Conservation (phyloP, 768 basidiomycete species). For the Termitomyces sp. region DNA sequence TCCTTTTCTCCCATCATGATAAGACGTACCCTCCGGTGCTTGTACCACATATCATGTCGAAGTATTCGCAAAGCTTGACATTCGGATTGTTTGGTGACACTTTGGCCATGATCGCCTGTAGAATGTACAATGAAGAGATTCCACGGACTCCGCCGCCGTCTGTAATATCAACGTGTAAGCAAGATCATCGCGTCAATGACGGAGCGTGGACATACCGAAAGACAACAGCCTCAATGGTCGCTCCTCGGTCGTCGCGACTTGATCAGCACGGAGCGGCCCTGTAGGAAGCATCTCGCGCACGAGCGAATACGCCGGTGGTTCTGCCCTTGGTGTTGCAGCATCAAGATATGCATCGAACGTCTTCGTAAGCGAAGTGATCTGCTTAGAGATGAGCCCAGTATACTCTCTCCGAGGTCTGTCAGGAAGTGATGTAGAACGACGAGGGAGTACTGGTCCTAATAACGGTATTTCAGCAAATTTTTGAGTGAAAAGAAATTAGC, state of each 20-base stretch:
- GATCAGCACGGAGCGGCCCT: constrained; percentile 21
- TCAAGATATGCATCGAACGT: constrained; percentile 18
- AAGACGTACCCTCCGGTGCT: constrained; percentile 28
- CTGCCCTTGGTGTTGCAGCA: constrained; percentile 14
- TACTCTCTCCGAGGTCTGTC: constrained; percentile 9
- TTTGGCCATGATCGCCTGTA: constrained; percentile 27
- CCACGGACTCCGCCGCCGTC: constrained; percentile 35
- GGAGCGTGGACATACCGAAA: constrained; percentile 18
- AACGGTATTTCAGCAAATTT: not conserved
- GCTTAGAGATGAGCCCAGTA: constrained; percentile 4
- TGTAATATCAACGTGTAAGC: not conserved
- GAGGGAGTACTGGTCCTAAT: not conserved
- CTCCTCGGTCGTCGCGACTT: constrained; percentile 15
- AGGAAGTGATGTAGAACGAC: not conserved
- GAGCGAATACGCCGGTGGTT: constrained; percentile 19
- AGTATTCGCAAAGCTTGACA: constrained; percentile 26
- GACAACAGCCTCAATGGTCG: constrained; percentile 24
- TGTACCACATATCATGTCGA: constrained; percentile 33
- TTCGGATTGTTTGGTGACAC: constrained; percentile 15
- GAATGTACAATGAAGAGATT: constrained; percentile 25
- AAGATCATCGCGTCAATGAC: not conserved
- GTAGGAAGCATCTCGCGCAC: constrained; percentile 21
- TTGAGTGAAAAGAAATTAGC: not conserved
- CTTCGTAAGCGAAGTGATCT: constrained; percentile 15
- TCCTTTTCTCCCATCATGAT: not conserved